Evolutionary conservation across 768 basidiomycete genomes (phyloP), one percentile per base, ranked within the genome.

Genomic region (Dioszegia crocea): DNA sequence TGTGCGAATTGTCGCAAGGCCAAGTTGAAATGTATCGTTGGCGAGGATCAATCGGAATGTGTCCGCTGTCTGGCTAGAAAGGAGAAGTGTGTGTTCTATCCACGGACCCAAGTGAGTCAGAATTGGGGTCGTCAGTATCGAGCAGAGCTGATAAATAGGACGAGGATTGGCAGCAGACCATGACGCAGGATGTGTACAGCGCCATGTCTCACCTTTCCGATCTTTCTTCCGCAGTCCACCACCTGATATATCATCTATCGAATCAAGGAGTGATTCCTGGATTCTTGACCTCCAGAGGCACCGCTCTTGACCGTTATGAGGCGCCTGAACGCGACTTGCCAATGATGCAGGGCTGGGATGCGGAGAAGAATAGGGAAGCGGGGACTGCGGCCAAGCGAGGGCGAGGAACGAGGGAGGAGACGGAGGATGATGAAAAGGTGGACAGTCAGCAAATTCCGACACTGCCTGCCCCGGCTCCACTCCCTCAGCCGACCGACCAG

Each of bases 11-110:
- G 69, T 41, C 41, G 69, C 16, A 54, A 57, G 31, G 66, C 69
- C 4, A 71, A 71, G 44, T 43, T 71, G 14, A 71, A 71, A 29
- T 71, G 69, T 56, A 65, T 67, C 1, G 55, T 71, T 16, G 66
- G 61, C 27, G 41, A 57, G 23, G 68, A 63, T 10, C 44, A 65
- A 31, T 30, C 61, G 31, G 66, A 63, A 30, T 71, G 69, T 43
- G 59, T 71, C 1, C 55, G 69, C 14, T 71, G 69, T 53, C 43
- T 59, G 47, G 59, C 64, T 4, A 47, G 69, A 24, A 56, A 63
- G 39, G 69, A 71, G 56, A 56, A 57, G 40, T 71, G 69, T 36
- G 57, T 66, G 19, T 71, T 68, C 45, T 66, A 64, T 33, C 64
- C 66, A 3, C 27, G 64, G 33, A 56, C 38, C 31, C 64, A 64